Conservation (phyloP, 139 green algal species). For the Chlorella ohadii region DNA sequence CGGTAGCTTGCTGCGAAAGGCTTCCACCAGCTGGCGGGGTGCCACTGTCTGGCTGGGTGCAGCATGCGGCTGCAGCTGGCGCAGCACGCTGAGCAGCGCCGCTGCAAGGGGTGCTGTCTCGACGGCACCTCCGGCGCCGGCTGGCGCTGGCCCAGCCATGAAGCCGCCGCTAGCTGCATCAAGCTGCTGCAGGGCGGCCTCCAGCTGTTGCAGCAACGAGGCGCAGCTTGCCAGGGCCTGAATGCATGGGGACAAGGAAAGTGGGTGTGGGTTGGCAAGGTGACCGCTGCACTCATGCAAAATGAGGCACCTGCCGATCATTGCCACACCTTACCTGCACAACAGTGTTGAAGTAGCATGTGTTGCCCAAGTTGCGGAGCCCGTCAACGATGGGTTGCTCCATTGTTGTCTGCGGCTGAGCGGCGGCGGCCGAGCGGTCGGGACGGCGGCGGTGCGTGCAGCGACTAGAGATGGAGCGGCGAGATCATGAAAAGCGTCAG, state of each 20-base stretch:
- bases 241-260: neutral
- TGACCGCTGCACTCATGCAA: too few species aligned
- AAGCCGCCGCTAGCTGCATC: neutral
- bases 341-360: conserved; percentile 29
- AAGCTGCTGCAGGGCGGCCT: neutral
- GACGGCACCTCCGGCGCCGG: too few species aligned
- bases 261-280: neutral
- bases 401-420: neutral
- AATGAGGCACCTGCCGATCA: too few species aligned
- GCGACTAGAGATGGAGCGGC: too few species aligned
- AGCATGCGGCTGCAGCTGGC: neutral
- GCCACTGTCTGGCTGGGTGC: neutral
- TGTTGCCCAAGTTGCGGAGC: conserved; percentile 40
- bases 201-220: neutral
- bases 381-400: neutral
- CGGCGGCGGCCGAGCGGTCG: neutral
- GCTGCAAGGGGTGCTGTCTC: neutral
- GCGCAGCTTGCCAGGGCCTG: conserved; percentile 37
- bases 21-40: neutral
- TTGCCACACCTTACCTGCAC: conserved; percentile 30
- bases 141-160: neutral
- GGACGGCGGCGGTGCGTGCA: neutral
- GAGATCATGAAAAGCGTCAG: too few species aligned
- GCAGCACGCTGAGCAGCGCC: neutral
- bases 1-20: neutral